Conservation (phyloP, 2,329 filamentous ascomycete species). For the Thelonectria olida region DNA sequence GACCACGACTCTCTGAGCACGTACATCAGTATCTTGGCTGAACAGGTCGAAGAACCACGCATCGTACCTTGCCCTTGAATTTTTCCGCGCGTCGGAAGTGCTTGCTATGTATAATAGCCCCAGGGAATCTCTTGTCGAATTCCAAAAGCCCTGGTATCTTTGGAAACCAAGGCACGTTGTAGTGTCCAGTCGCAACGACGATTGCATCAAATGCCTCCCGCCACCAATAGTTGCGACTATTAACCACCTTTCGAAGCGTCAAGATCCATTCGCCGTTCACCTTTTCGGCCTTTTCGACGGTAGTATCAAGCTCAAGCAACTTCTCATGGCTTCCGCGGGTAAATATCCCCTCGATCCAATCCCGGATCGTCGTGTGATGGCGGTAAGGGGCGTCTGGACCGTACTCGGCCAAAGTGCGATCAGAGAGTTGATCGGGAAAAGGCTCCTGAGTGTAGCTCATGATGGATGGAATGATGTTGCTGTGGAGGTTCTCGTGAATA, state of each 20-base stretch:
- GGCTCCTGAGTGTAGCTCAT: constrained; percentile 20
- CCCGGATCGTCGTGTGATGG: constrained; percentile 13
- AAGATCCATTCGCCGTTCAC: constrained; percentile 56
- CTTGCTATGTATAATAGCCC: constrained; percentile 51
- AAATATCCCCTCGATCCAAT: constrained; percentile 18
- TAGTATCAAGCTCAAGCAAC: constrained; percentile 59
- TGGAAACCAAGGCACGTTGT: constrained; percentile 51
- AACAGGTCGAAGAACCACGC: no score
- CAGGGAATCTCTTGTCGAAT: constrained; percentile 48
- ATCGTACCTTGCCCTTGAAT: constrained; percentile 31
- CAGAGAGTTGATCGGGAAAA: constrained; percentile 13
- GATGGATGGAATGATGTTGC: constrained; percentile 14
- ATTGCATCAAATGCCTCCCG: constrained; percentile 52
- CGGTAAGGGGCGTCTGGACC: constrained; percentile 7
- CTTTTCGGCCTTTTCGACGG: constrained; percentile 64
- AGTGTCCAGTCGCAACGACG: constrained; percentile 53
- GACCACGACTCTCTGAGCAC: constrained; percentile 58
- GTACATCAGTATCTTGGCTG: not conserved
- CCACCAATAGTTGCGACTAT: constrained; percentile 51
- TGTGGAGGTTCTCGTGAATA: constrained; percentile 26
- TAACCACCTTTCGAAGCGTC: constrained; percentile 55
- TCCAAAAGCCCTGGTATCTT: constrained; percentile 51
- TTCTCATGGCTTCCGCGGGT: constrained; percentile 13
- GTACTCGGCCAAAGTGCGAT: constrained; percentile 10
- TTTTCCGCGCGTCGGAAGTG: constrained; percentile 45